Base-by-base conservation (phyloP, 768 basidiomycete species). In the Xerocomellus chrysenteron region DNA sequence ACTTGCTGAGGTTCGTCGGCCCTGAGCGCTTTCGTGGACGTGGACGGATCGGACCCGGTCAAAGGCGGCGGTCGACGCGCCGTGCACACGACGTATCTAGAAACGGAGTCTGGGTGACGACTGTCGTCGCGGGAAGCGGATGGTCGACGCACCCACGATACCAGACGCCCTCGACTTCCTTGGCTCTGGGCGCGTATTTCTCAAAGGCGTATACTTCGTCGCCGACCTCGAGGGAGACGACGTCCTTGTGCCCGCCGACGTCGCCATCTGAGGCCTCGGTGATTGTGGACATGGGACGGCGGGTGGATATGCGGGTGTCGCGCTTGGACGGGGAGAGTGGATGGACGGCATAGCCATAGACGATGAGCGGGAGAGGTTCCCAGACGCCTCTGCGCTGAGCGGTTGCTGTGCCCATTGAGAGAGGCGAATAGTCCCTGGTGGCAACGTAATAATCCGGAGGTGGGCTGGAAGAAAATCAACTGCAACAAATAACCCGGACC, bases 161-260 rank as follows among this genome's bases (percentile, higher is more conserved):
- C 96, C 96, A 98, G 16, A 85, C 73, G 19, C 87, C 87, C 53
- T 90, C 89, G 13, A 82, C 83, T 51, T 91, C 90, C 66, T 87
- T 90, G 55, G 76, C 80, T 49, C 77, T 77, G 12, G 88, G 87
- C 0, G 80, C 86, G 71, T 94, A 95, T 68, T 87, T 87, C 76
- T 98, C 96, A 66, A 98, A 98, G 17, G 94, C 94, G 74, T 98
- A 98, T 35, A 98, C 86, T 69, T 98, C 95, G 72, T 97, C 95
- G 46, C 96, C 96, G 30, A 98, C 89, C 63, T 97, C 94, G 54
- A 98, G 81, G 7, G 87, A 81, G 35, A 93, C 92, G 24, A 92
- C 86, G 59, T 92, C 90, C 52, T 84, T 79, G 74, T 87, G 80
- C 0, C 83, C 79, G 40, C 80, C 76, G 37, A 84, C 79, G 41